phyloP scores from a whole-genome alignment of 2,329 filamentous ascomycete species.

The Aspergillus latus region DNA sequence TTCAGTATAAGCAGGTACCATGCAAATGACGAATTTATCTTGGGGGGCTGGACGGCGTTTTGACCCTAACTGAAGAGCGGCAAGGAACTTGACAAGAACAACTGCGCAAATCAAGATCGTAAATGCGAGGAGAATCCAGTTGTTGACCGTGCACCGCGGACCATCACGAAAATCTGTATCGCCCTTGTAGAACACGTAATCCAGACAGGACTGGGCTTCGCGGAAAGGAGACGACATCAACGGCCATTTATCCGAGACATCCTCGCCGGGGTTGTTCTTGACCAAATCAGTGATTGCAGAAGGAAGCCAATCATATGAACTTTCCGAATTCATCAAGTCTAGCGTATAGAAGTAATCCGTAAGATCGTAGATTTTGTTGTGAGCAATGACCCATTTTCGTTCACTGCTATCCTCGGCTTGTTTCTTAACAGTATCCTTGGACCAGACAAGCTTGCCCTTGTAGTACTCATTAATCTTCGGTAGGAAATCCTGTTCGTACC shows the following conservation, averaged over 20 bases:
- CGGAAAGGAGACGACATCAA: slow-evolving; percentile 52
- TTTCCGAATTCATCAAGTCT: slow-evolving; percentile 55
- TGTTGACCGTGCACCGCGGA: slow-evolving; percentile 79
- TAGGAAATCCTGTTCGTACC: slow-evolving; percentile 75
- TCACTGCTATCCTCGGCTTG: slow-evolving; percentile 66
- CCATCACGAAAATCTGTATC: slow-evolving; percentile 79
- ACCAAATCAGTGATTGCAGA: slow-evolving; percentile 65
- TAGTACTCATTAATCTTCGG: slow-evolving; percentile 82
- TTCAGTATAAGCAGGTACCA: slow-evolving; percentile 96
- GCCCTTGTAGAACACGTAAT: slow-evolving; percentile 80
- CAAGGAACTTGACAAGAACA: slow-evolving; percentile 83
- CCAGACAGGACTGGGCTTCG: slow-evolving; percentile 76
- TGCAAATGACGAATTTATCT: slow-evolving; percentile 98
- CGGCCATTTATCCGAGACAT: slow-evolving; percentile 67
- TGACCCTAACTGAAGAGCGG: slow-evolving; percentile 88
- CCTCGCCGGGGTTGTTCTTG: slow-evolving; percentile 71
- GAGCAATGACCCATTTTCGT: slow-evolving; percentile 77
- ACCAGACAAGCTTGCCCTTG: slow-evolving; percentile 80
- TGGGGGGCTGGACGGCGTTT: slow-evolving; percentile 86
- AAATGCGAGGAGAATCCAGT: slow-evolving; percentile 84
- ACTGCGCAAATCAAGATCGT: slow-evolving; percentile 79
- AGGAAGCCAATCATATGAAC: slow-evolving; percentile 71
- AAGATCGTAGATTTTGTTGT: slow-evolving; percentile 78
- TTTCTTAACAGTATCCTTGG: slow-evolving; percentile 56
- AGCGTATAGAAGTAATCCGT: slow-evolving; percentile 87